These are phyloP conservation scores for Candida boidinii DNA, from an alignment of 805 yeast species.

Conservation along the genomic window DNA sequence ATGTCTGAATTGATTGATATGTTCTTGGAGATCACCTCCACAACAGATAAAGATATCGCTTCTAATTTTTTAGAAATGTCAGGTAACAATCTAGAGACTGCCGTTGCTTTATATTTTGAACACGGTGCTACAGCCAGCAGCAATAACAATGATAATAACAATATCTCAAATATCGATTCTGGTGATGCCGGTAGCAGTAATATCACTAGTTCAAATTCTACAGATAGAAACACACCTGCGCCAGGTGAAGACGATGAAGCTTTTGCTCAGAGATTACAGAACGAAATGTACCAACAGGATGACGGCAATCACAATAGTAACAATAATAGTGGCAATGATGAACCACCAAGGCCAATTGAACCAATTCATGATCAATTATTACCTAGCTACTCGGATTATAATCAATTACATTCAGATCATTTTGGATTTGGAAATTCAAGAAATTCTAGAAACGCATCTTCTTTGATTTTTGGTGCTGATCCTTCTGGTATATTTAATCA, in stretches of 20 bases:
- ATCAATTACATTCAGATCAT: no score
- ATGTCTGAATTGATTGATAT: slow-evolving; percentile 46
- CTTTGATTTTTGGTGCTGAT: slow-evolving; percentile 41
- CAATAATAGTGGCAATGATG: slow-evolving; percentile 29
- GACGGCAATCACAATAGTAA: slow-evolving; percentile 28
- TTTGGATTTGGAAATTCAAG: no score
- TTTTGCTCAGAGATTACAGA: slow-evolving; percentile 54
- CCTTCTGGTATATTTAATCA: slow-evolving; percentile 55
- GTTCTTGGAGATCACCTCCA: slow-evolving; percentile 80
- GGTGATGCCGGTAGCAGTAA: neutral
- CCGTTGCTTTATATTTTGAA: slow-evolving; percentile 79
- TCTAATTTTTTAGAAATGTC: slow-evolving; percentile 71
- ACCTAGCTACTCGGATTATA: no score
- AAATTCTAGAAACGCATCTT: slow-evolving; percentile 26
- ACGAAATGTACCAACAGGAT: slow-evolving; percentile 50
- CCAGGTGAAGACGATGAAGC: slow-evolving; percentile 30
- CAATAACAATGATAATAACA: slow-evolving; percentile 7
- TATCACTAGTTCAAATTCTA: no score
- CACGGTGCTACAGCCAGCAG: slow-evolving; percentile 34
- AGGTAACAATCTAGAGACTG: slow-evolving; percentile 70
- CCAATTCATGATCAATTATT: slow-evolving; percentile 62
- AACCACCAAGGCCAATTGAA: slow-evolving; percentile 65
- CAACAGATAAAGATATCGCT: slow-evolving; percentile 59
- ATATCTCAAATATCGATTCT: neutral
- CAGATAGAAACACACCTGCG: slow-evolving; percentile 6